A percentile compares a stretch with the other conserved stretches of the same genome.
Conservation (phyloP, 768 basidiomycete species). For the Suillus tomentosus region DNA sequence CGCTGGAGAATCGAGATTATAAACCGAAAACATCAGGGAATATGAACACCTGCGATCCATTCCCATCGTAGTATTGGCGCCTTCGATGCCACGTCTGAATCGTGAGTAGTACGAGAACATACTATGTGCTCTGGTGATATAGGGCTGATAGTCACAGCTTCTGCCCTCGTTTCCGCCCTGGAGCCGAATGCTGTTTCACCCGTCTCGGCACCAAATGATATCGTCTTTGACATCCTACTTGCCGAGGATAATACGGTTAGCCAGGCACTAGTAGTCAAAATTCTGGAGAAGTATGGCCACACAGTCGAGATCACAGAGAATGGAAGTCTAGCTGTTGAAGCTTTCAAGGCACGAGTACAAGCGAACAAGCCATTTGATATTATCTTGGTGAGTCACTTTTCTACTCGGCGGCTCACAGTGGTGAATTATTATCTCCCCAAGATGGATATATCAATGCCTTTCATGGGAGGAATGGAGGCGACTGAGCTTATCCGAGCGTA, state of each 20-base stretch:
- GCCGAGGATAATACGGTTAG: conserved; percentile 97
- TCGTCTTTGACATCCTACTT: conserved; percentile 88
- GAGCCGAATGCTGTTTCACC: conserved; percentile 95
- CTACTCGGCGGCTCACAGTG: neutral
- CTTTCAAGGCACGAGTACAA: conserved; percentile 77
- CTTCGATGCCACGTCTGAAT: conserved; percentile 73
- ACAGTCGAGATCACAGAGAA: conserved; percentile 97
- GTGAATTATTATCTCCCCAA: conserved; percentile 29
- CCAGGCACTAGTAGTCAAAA: conserved; percentile 94
- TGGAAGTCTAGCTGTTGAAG: conserved; percentile 89
- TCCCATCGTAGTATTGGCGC: conserved; percentile 88
- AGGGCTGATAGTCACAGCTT: conserved; percentile 49
- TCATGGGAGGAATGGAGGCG: conserved; percentile 99
- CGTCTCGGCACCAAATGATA: conserved; percentile 81
- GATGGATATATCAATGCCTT: conserved; percentile 99
- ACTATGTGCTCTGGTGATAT: conserved; percentile 9
- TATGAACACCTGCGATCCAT: conserved; percentile 95
- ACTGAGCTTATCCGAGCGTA: conserved; percentile 88
- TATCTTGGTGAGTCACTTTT: conserved; percentile 66
- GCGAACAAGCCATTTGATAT: conserved; percentile 83
- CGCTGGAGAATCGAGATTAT: conserved; percentile 2
- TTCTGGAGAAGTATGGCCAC: conserved; percentile 95
- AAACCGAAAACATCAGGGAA: conserved; percentile 90
- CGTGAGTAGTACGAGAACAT: conserved; percentile 49
- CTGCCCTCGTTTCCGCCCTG: conserved; percentile 90